Evolutionary conservation across 257 asterid genomes (phyloP).

Genomic region (Solanum chiquidenum): DNA sequence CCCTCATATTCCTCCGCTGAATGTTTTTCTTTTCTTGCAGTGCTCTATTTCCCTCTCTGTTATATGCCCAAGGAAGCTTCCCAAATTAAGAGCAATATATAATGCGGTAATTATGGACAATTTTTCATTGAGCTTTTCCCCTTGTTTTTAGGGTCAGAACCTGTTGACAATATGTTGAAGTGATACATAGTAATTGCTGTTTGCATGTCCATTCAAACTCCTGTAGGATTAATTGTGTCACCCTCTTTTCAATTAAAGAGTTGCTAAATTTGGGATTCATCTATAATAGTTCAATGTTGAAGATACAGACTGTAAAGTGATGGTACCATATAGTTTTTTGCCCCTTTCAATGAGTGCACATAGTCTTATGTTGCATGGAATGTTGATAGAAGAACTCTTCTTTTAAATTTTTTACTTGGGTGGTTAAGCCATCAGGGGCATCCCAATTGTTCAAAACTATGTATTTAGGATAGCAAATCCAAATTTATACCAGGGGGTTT

Average conservation of each 20-base stretch:
- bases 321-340: not conserved
- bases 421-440: not conserved
- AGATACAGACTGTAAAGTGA: not conserved
- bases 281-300: not conserved
- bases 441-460: not conserved
- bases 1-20: not conserved
- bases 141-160: not conserved
- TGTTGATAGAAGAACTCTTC: not conserved
- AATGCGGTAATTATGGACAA: constrained; percentile 47
- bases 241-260: not conserved
- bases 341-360: not conserved
- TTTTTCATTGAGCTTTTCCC: not conserved
- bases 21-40: constrained; percentile 35
- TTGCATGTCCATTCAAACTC: not conserved
- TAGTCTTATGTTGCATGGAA: not conserved
- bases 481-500: not conserved
- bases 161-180: not conserved
- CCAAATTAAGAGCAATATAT: constrained; percentile 68
- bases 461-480: not conserved
- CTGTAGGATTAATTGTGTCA: not conserved
- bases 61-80: constrained; percentile 90
- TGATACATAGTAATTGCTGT: not conserved
- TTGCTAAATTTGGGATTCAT: not conserved
- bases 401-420: not conserved
- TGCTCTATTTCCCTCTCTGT: constrained; percentile 75